A percentile compares a stretch with the other conserved stretches of the same genome.
Evolutionary conservation across 2,329 filamentous ascomycete species (phyloP).

Genomic region (Fusarium sororula): DNA sequence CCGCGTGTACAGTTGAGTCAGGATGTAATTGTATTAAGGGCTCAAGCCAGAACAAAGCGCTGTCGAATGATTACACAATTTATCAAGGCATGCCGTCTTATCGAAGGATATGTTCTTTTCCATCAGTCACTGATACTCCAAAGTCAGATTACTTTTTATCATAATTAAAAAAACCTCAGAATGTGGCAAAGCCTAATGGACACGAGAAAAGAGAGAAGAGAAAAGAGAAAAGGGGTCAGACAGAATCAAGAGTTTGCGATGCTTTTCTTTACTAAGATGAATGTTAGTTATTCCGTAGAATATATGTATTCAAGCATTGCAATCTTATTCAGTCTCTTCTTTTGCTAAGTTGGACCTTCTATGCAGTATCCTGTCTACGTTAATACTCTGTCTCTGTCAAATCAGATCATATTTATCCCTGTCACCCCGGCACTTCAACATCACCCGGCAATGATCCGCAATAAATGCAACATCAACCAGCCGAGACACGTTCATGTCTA

Average conservation of each 20-base stretch:
- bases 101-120: rapidly evolving
- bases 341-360: not conserved
- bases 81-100: no score
- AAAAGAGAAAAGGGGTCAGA: not conserved
- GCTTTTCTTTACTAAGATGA: rapidly evolving
- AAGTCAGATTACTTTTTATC: no score
- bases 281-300: not conserved
- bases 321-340: not conserved
- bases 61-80: no score
- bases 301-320: rapidly evolving
- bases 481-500: not conserved
- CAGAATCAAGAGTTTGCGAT: rapidly evolving
- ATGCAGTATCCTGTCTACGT: rapidly evolving
- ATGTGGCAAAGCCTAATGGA: not conserved
- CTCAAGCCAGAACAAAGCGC: no score
- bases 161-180: no score
- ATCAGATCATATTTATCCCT: not conserved
- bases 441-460: not conserved
- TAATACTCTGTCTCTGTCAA: no score
- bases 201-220: not conserved
- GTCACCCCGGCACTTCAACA: not conserved
- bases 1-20: no score
- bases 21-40: no score
- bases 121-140: no score
- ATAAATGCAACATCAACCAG: not conserved